Evolutionary conservation across 1,284 basidiomycete species (phyloP), one percentile per base, ranked within the genome.

Genomic region (Afroboletus lepidellus): DNA sequence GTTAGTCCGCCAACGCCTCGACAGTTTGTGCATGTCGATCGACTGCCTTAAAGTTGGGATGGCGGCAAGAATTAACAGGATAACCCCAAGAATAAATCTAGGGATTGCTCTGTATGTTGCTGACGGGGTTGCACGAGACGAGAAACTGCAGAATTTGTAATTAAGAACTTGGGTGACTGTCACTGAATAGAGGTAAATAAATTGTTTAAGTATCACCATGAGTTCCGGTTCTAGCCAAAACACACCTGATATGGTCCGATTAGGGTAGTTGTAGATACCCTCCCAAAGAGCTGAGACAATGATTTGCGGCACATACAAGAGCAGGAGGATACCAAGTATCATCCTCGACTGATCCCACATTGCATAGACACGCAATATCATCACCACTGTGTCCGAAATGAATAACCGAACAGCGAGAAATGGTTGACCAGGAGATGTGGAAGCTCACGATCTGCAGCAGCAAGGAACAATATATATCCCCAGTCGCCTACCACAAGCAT

Each of bases 361-460:
- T 15, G 48, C 48, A n/a, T 23, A 21, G 5, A 50, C 43, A 37
- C 48, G 48, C 21, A 50, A 36, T 38, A 39, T 50, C 50, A 52
- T 52, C 21, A 52, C 41, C 0, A 50, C 50, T 42, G 25, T 37
- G 13, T 36, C 20, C 0, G 1, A 24, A 11, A 16, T 52, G 5
- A 42, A 38, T 5, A 18, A 5, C 13, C n/a, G n/a, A n/a, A n/a
- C n/a, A n/a, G n/a, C n/a, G n/a, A n/a, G n/a, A n/a, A n/a, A n/a
- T n/a, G n/a, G 15, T 12, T 7, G 27, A 20, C 8, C 25, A 12
- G 20, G 27, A 29, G 41, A 27, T 2, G 23, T 11, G 12, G 15
- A 1, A 15, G 34, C 50, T 51, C 46, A 51, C 50, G 5, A 38
- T 51, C 50, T n/a, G 50, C 32, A 12, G 46, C 46, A 49, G 46